These are phyloP conservation scores for Crithidia expoeki DNA, from an alignment of 208 protist species.

Conservation along the genomic window DNA sequence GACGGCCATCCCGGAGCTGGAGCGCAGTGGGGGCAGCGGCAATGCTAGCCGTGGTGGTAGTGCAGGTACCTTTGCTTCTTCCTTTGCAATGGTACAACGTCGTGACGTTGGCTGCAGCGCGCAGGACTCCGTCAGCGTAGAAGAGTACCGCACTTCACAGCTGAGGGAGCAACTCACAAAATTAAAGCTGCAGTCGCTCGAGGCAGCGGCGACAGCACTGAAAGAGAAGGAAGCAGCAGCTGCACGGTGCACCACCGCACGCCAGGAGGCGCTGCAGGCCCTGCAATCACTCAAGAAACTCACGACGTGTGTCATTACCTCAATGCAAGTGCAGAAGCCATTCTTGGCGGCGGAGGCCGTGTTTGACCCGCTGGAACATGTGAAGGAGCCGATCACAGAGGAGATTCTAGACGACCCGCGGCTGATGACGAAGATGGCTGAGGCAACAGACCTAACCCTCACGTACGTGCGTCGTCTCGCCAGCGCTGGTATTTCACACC, in stretches of 20 bases:
- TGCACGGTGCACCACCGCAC: conserved; percentile 20
- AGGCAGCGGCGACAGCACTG: conserved; percentile 20
- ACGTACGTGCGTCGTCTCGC: conserved; percentile 37
- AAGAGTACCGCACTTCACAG: conserved; percentile 57
- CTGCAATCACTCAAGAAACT: conserved; percentile 41
- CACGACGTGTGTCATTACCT: conserved; percentile 22
- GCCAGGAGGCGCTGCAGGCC: conserved; percentile 36
- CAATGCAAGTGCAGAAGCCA: conserved; percentile 15
- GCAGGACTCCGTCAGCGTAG: conserved; percentile 34
- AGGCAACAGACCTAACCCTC: conserved; percentile 49
- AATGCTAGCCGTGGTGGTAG: too few relatives aligned
- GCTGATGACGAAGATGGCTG: conserved; percentile 49
- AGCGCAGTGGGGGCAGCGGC: conserved; percentile 18
- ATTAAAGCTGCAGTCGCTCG: conserved; percentile 35
- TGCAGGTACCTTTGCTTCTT: neutral
- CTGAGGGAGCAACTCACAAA: conserved; percentile 55
- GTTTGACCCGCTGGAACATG: conserved; percentile 35
- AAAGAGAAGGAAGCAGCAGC: conserved; percentile 20
- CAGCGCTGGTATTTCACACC: neutral
- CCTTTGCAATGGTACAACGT: conserved; percentile 10
- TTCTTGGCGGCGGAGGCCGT: neutral
- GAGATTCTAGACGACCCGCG: conserved; percentile 49
- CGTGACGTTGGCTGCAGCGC: conserved; percentile 39
- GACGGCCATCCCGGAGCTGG: conserved; percentile 28
- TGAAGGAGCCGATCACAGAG: conserved; percentile 26